These are phyloP conservation scores for Trametes punicea DNA, from an alignment of 768 basidiomycete species.

Conservation along the genomic window DNA sequence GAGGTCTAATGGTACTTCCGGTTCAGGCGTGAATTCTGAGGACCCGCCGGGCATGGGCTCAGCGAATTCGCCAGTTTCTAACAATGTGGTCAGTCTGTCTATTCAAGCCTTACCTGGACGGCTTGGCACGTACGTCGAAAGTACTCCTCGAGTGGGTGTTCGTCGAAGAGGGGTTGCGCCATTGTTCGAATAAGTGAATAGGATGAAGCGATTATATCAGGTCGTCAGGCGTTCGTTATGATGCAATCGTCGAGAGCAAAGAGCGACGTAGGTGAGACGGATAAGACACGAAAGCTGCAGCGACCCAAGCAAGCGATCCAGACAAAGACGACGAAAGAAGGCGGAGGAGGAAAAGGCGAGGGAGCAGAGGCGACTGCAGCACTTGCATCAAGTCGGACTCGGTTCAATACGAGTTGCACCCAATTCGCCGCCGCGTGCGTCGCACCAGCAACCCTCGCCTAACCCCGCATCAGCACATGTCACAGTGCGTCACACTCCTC, in stretches of 20 bases:
- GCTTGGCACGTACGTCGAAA: slow-evolving; percentile 48
- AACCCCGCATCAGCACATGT: slow-evolving; percentile 2
- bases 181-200: slow-evolving; percentile 35
- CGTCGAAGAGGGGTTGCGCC: slow-evolving; percentile 77
- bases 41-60: slow-evolving; percentile 57
- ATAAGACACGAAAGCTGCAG: slow-evolving; percentile 13
- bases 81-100: slow-evolving; percentile 6
- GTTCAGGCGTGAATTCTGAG: slow-evolving; percentile 35
- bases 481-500: neutral
- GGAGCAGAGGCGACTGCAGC: neutral
- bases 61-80: slow-evolving; percentile 59
- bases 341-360: neutral
- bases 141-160: slow-evolving; percentile 74
- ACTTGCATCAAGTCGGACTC: neutral
- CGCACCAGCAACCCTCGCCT: slow-evolving; percentile 7
- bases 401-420: neutral
- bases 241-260: slow-evolving; percentile 11
- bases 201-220: slow-evolving; percentile 2
- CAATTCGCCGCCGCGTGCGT: neutral
- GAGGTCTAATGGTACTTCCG: slow-evolving; percentile 29
- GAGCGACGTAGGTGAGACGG: slow-evolving; percentile 19
- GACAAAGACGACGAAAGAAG: neutral
- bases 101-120: neutral
- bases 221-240: slow-evolving; percentile 19
- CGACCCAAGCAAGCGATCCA: neutral